Evolutionary conservation across 768 basidiomycete species (phyloP).

Genomic region (Hirschioporus abietinus): DNA sequence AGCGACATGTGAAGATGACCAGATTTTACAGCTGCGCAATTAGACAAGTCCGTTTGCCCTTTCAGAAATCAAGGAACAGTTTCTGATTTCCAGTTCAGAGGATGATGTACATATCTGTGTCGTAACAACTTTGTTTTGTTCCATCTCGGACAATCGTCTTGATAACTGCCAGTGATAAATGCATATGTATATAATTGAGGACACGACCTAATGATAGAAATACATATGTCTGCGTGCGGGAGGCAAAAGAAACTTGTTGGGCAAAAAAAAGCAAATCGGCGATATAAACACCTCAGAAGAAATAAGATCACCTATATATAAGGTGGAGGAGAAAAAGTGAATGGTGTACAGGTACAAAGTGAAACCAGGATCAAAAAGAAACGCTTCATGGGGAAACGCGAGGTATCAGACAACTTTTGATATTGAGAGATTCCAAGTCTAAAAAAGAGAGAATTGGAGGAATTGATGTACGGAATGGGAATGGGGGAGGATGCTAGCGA

Average conservation of each 20-base stretch:
- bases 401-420: conserved; percentile 1
- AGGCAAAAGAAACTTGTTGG: not conserved
- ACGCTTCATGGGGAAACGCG: not conserved
- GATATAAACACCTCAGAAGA: not conserved
- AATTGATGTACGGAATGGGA: not conserved
- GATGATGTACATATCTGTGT: too few relatives aligned
- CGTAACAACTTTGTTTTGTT: too few relatives aligned
- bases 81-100: too few relatives aligned
- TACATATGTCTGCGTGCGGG: not conserved
- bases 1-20: too few relatives aligned
- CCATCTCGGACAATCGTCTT: too few relatives aligned
- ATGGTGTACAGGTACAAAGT: too few relatives aligned
- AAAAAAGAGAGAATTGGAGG: not conserved
- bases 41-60: too few relatives aligned
- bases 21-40: too few relatives aligned
- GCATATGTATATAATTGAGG: conserved; percentile 1
- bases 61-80: too few relatives aligned
- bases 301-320: not conserved
- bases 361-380: not conserved
- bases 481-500: not conserved
- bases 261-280: not conserved
- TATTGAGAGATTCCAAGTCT: not conserved
- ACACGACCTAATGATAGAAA: not conserved
- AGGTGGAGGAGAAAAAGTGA: not conserved
- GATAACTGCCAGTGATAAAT: not conserved